Base-by-base conservation (phyloP, 495 filamentous ascomycete species). In the Xylaria telfairii region DNA sequence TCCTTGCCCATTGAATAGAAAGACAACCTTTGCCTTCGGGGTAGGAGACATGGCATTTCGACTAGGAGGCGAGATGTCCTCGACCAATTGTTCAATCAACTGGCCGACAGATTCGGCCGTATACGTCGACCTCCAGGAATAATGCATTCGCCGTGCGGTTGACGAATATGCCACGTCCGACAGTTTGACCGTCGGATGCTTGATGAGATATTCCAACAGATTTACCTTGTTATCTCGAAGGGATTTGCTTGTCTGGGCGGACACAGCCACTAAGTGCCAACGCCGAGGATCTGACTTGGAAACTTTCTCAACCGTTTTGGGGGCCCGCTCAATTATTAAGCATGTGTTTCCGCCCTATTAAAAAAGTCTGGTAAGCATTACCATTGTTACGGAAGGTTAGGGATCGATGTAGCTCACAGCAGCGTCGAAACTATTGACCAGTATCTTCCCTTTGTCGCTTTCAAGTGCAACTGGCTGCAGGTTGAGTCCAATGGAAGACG, bases 1-100 rank as follows among this genome's bases (percentile, higher is more conserved):
- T 9, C 85, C 88, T 75, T 90, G 88, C 3, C 88, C 88, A 8
- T 86, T 89, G 73, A 90, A 90, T 19, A 83, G 76, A 65, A 90
- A 90, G 0, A 81, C 84, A 9, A 87, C 78, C 6, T 41, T 60
- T 49, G 47, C 79, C 82, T 15, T 86, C 10, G 26, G 13, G 19
- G 28, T 6, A 67, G 67, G 28, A 49, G 72, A 4, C 19, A 19
- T 10, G 24, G 9, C 8, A 37, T 1, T 60, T 62, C 0, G n/a
- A 12, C 1, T 41, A 47, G 64, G 54, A 19, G 41, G 61, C 12
- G 65, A 46, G 49, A 71, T 70, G 15, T 74, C 61, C 17, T 62
- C 67, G 24, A 67, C 26, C 39, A 53, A 19, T 39, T 34, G 4
- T 54, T 26, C 12, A 7, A 34, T 19, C 28, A 66, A 66, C 2